phyloP scores from a whole-genome alignment of 805 yeast species.

The Ogataea parapolymorpha region DNA sequence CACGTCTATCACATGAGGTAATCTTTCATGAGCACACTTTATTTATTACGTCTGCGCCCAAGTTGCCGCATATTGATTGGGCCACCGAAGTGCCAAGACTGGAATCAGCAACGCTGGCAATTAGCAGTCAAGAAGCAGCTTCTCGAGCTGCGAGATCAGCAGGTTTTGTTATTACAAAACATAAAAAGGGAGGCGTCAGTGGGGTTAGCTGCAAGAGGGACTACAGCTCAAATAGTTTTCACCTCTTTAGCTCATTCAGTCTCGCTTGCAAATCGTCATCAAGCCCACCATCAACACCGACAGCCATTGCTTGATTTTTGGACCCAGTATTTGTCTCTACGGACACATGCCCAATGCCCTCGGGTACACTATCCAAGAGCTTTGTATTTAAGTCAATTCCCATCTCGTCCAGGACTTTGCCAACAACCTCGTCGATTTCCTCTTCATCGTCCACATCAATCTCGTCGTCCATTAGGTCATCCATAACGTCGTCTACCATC shows the following conservation, averaged over 20 bases:
- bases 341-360: conserved; percentile 15
- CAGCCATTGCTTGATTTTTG: conserved; percentile 15
- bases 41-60: too few relatives aligned
- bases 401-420: conserved; percentile 90
- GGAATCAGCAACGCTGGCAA: too few relatives aligned
- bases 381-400: conserved; percentile 74
- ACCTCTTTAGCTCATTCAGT: conserved; percentile 72
- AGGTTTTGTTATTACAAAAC: too few relatives aligned
- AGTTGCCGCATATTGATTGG: too few relatives aligned
- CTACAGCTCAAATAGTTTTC: background rate
- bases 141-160: too few relatives aligned
- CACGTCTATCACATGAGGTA: too few relatives aligned
- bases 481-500: conserved; percentile 97
- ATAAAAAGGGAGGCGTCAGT: too few relatives aligned
- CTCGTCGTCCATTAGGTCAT: conserved; percentile 92
- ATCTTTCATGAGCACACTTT: too few relatives aligned
- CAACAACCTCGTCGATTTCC: conserved; percentile 87
- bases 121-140: too few relatives aligned
- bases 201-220: too few relatives aligned
- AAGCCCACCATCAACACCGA: conserved; percentile 41
- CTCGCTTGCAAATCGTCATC: conserved; percentile 91
- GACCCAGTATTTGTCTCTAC: conserved; percentile 12
- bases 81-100: too few relatives aligned
- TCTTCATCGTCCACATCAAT: conserved; percentile 76
- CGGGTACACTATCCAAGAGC: conserved; percentile 43